Evolutionary conservation across 148 eudicot genomes (phyloP).

Genomic region (Fagopyrum tataricum): DNA sequence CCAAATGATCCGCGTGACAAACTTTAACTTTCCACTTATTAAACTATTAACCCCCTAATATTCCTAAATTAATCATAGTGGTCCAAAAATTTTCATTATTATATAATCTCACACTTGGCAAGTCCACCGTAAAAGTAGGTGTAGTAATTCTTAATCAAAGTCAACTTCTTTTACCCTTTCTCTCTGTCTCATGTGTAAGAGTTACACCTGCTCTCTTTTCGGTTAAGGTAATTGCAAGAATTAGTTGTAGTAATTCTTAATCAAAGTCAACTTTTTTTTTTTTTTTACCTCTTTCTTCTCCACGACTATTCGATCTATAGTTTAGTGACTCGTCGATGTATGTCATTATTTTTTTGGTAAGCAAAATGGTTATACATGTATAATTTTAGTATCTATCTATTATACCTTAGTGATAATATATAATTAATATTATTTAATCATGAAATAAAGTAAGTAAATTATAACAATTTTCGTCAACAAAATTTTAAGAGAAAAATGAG

Average conservation of each 20-base stretch:
- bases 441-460: no score
- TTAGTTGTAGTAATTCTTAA: background rate
- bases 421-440: no score
- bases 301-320: no score
- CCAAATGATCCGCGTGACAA: background rate
- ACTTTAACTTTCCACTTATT: constrained; percentile 4
- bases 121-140: background rate
- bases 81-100: background rate
- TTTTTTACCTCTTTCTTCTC: background rate
- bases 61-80: background rate
- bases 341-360: no score
- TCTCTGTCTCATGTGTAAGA: no score
- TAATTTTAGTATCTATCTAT: no score
- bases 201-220: background rate
- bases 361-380: no score
- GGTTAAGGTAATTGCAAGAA: background rate
- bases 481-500: no score
- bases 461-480: no score
- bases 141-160: constrained; percentile 2
- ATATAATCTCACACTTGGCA: background rate
- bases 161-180: background rate
- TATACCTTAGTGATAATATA: no score
- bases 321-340: no score
- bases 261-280: background rate
- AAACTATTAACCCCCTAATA: background rate